A percentile compares a stretch with the other conserved stretches of the same genome.
These are phyloP conservation scores for Lentinula novae-zelandiae DNA, from an alignment of 1,284 basidiomycete species.

Conservation along the genomic window DNA sequence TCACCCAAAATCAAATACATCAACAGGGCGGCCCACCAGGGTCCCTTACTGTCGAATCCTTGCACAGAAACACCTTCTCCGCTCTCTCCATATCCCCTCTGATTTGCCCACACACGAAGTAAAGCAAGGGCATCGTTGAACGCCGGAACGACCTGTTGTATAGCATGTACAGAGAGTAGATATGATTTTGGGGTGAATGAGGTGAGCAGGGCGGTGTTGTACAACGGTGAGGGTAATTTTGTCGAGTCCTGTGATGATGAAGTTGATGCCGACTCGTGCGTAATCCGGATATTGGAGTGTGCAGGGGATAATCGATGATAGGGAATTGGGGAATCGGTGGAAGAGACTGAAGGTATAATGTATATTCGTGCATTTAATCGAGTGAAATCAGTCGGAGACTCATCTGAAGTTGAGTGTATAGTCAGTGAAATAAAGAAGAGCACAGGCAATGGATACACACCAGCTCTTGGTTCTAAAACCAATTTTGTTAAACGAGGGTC, in stretches of 20 bases:
- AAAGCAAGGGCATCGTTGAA: constrained; percentile 78
- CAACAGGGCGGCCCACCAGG: constrained; percentile 72
- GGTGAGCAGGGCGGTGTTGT: constrained; percentile 76
- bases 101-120: constrained; percentile 87
- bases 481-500: constrained; percentile 72
- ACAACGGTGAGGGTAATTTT: constrained; percentile 50
- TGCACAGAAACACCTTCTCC: constrained; percentile 49
- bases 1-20: constrained; percentile 72
- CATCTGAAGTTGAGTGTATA: constrained; percentile 8
- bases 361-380: constrained; percentile 70
- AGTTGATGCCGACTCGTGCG: constrained; percentile 16
- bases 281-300: constrained; percentile 65
- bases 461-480: constrained; percentile 53
- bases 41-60: constrained; percentile 65
- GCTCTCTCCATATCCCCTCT: constrained; percentile 73
- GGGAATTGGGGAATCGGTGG: constrained; percentile 58
- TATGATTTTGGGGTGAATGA: constrained; percentile 63
- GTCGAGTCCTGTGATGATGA: constrained; percentile 14
- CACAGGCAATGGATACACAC: constrained; percentile 30
- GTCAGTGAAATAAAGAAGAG: constrained; percentile 1
- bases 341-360: constrained; percentile 64
- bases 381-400: constrained; percentile 48
- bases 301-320: constrained; percentile 69
- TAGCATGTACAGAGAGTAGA: constrained; percentile 66
- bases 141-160: constrained; percentile 59